Percentiles rank a stretch among this genome's conserved stretches.
phyloP scores from a whole-genome alignment of 306 rosid species.

The Malus sylvestris region DNA sequence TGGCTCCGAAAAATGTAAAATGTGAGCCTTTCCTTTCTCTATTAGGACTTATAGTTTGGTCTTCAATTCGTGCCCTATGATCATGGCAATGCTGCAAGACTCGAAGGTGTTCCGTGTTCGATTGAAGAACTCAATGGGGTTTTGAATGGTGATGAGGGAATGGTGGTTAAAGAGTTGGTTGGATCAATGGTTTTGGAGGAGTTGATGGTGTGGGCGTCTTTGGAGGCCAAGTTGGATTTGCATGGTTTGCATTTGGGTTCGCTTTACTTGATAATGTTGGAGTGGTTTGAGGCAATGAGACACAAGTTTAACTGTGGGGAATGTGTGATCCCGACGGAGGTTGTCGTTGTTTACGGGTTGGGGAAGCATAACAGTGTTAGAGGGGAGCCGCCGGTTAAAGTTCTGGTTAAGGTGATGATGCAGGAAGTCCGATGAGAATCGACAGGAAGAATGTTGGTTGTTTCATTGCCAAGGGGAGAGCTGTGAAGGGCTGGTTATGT shows the following conservation, averaged over 20 bases:
- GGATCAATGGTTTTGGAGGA: slow-evolving; percentile 46
- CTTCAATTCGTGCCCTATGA: slow-evolving; percentile 47
- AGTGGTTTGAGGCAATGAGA: slow-evolving; percentile 65
- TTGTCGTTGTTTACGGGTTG: slow-evolving; percentile 54
- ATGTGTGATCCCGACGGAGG: slow-evolving; percentile 30
- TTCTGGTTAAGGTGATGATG: slow-evolving; percentile 60
- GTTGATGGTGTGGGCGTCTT: slow-evolving; percentile 55
- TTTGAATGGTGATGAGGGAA: slow-evolving; percentile 53
- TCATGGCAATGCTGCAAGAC: slow-evolving; percentile 38
- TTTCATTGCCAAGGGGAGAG: slow-evolving; percentile 68
- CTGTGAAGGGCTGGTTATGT: slow-evolving; percentile 53
- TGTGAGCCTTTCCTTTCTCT: slow-evolving; percentile 38
- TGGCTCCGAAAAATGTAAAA: slow-evolving; percentile 63
- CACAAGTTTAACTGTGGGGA: slow-evolving; percentile 24
- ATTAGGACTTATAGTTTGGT: slow-evolving; percentile 67
- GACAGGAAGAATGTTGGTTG: slow-evolving; percentile 69
- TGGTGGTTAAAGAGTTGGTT: slow-evolving; percentile 51
- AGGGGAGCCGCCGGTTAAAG: slow-evolving; percentile 62
- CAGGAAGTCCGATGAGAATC: slow-evolving; percentile 49
- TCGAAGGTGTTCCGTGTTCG: slow-evolving; percentile 34
- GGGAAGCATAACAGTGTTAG: slow-evolving; percentile 78
- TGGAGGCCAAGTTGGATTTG: slow-evolving; percentile 68
- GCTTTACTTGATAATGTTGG: slow-evolving; percentile 54
- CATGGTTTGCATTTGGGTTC: slow-evolving; percentile 72
- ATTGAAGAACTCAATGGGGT: slow-evolving; percentile 30